These are phyloP conservation scores for Fusarium torreyae DNA, from an alignment of 2,329 filamentous ascomycete genomes.

Conservation along the genomic window DNA sequence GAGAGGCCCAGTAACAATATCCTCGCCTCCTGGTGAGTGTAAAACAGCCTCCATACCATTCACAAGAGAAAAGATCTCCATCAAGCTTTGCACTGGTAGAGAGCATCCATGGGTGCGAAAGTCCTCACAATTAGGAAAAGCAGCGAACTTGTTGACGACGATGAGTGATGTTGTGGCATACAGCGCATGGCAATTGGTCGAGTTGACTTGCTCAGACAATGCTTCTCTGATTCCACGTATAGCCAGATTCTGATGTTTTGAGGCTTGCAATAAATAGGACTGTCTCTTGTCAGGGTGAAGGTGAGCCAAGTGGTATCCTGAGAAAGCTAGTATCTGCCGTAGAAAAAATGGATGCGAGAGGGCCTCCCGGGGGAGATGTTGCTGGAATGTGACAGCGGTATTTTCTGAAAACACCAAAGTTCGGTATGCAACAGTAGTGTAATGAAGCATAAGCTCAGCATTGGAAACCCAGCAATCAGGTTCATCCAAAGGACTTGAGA, in stretches of 20 bases:
- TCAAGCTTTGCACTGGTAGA: conserved; percentile 11
- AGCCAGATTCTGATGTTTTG: conserved; percentile 38
- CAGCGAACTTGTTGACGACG: conserved; percentile 40
- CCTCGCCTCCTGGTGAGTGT: conserved; percentile 12
- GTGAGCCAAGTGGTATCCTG: conserved; percentile 38
- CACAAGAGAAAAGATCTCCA: conserved; percentile 38
- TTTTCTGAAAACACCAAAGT: conserved; percentile 31
- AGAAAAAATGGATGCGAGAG: conserved; percentile 36
- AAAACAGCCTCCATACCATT: conserved; percentile 33
- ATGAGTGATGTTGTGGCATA: conserved; percentile 24
- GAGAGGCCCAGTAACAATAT: conserved; percentile 5
- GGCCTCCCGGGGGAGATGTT: conserved; percentile 30
- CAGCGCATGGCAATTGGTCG: conserved; percentile 31
- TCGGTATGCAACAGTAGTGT: conserved; percentile 38
- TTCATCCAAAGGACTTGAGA: conserved; percentile 9
- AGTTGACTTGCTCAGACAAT: not conserved
- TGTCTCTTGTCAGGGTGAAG: conserved; percentile 26
- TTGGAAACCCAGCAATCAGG: conserved; percentile 33
- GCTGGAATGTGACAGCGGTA: conserved; percentile 27
- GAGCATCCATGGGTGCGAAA: conserved; percentile 17
- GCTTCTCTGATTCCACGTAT: conserved; percentile 35
- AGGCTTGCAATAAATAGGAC: conserved; percentile 19
- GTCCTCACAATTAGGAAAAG: conserved; percentile 33
- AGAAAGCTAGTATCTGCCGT: conserved; percentile 35
- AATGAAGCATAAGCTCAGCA: conserved; percentile 40